Conservation (phyloP, 1,284 basidiomycete species). For the Chalciporus sp. region DNA sequence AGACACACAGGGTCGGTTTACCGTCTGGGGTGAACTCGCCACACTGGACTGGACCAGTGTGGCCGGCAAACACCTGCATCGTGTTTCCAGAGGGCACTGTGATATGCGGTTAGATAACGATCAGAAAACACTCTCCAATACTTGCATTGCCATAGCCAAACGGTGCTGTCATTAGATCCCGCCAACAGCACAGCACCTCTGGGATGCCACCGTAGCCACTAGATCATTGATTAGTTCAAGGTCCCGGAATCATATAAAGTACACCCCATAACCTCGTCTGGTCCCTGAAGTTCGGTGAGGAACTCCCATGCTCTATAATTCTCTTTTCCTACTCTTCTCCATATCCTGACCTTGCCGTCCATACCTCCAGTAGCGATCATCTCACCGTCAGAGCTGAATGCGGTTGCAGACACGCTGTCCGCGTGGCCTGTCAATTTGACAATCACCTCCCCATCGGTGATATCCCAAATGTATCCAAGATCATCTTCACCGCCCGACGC, state of each 20-base stretch:
- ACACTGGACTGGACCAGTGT: constrained; percentile 83
- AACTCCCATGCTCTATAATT: constrained; percentile 88
- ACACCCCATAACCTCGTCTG: constrained; percentile 92
- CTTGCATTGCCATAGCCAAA: constrained; percentile 98
- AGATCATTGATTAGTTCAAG: neutral
- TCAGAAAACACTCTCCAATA: constrained; percentile 2
- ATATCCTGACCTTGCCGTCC: constrained; percentile 93
- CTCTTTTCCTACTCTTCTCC: constrained; percentile 79
- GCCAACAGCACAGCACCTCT: constrained; percentile 88
- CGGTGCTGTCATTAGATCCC: constrained; percentile 90
- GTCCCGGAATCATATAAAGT: neutral
- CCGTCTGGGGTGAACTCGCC: constrained; percentile 94
- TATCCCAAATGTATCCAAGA: constrained; percentile 91
- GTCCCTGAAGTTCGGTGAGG: constrained; percentile 88
- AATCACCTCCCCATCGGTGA: constrained; percentile 79
- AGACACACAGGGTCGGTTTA: constrained; percentile 26
- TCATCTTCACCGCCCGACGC: constrained; percentile 97
- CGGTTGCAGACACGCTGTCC: constrained; percentile 84
- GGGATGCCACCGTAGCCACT: constrained; percentile 98
- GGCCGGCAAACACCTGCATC: constrained; percentile 95
- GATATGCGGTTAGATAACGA: constrained; percentile 12
- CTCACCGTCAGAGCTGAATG: constrained; percentile 88
- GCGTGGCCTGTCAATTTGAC: constrained; percentile 89
- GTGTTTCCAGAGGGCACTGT: constrained; percentile 90
- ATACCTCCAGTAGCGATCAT: constrained; percentile 95